Conservation (phyloP, 73 alveolate genomes). For the Paramecium pentaurelia region DNA sequence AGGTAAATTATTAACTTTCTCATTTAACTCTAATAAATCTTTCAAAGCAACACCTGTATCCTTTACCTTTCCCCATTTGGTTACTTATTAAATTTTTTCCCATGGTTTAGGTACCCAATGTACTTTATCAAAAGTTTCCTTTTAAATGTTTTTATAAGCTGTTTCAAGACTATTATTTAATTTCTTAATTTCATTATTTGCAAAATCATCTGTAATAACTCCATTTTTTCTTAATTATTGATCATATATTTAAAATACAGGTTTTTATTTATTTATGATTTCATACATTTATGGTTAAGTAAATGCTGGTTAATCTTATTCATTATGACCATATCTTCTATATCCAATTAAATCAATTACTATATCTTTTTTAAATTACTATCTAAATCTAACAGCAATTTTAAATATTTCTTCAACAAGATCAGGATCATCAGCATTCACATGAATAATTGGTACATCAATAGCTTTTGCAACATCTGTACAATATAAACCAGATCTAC, state of each 20-base stretch:
- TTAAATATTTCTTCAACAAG: slow-evolving; percentile 63
- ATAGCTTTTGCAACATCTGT: slow-evolving; percentile 91
- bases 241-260: slow-evolving; percentile 69
- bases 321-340: slow-evolving; percentile 95
- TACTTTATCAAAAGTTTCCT: slow-evolving; percentile 52
- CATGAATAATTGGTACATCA: slow-evolving; percentile 93
- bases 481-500: slow-evolving; percentile 80
- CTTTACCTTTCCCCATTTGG: slow-evolving; percentile 60
- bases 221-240: slow-evolving; percentile 72
- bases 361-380: slow-evolving; percentile 57
- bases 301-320: slow-evolving; percentile 91
- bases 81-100: slow-evolving; percentile 67
- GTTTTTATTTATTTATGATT: slow-evolving; percentile 61
- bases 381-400: slow-evolving; percentile 69
- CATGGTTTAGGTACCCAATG: slow-evolving; percentile 77
- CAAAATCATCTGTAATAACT: slow-evolving; percentile 66
- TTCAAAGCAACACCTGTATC: slow-evolving; percentile 75
- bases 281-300: slow-evolving; percentile 88
- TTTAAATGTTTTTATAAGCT: slow-evolving; percentile 25
- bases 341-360: slow-evolving; percentile 89
- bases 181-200: slow-evolving; percentile 41
- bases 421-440: slow-evolving; percentile 86
- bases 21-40: slow-evolving; percentile 65
- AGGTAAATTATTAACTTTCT: slow-evolving; percentile 68
- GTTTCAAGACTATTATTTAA: neutral